Evolutionary conservation across 352 stramenopile species (phyloP), one percentile per base, ranked within the genome.

Genomic region (Globisporangium perplexum): DNA sequence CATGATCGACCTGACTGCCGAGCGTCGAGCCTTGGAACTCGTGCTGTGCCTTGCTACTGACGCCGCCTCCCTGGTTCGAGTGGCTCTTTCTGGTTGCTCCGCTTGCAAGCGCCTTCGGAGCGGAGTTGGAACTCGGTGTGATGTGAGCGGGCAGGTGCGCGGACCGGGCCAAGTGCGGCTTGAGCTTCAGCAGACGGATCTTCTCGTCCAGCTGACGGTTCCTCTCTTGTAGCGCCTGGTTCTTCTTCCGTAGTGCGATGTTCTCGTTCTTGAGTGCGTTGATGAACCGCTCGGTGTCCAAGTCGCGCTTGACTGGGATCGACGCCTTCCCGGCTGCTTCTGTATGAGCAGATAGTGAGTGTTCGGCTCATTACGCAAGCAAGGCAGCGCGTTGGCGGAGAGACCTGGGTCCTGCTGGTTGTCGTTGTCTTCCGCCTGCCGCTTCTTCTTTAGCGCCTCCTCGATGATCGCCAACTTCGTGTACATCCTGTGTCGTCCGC

Each of bases 401-500:
- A 43, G 39, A 83, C 72, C 71, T 47, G 59, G 50, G 15, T 86
- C 76, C 10, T 84, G 66, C 35, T 88, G 75, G 53, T 92, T 88
- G 55, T 77, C 75, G 44, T 64, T 72, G 15, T 62, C 71, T 18
- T 84, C 66, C 0, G 28, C 58, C 38, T 76, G 60, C 17, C 68
- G 64, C 50, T 83, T 93, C 54, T 88, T 92, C 65, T 85, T 89
- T 33, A 96, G 66, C 33, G 75, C 73, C 39, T 93, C 83, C 53
- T 95, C 86, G 50, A 95, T 92, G 28, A 95, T 92, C 45, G 83
- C 83, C 49, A 96, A 54, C 60, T 96, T 95, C 2, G 86, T 95
- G 59, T 84, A 93, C 84, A 96, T 94, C 30, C 83, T 91, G 47
- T 7, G 20, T 12, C n/a, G 4, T 33, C 41, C 42, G 10, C 36